Base-by-base conservation (phyloP, 805 yeast species). In the Naumovozyma dairenensis region DNA sequence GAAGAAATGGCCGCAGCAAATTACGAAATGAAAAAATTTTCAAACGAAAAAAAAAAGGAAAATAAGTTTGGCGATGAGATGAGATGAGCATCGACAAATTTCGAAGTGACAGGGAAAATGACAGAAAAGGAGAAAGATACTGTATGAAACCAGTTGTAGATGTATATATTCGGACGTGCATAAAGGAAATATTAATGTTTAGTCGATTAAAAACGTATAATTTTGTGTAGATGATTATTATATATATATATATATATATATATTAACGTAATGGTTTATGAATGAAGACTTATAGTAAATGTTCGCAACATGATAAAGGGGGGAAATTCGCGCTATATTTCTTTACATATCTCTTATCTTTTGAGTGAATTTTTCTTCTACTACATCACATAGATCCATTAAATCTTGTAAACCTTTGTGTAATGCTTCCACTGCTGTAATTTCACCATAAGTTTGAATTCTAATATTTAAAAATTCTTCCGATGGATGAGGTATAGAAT, bases 401-500 rank as follows among this genome's bases (percentile, higher is more conserved):
- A 92, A 69, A 54, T 87, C 93, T 42, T 81, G 82, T 40, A 92
- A 69, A 16, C 97, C 97, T 58, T 85, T 83, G 49, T 84, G 87
- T 28, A 92, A 68, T 1, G 96, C 97, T 57, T 89, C 94, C 25
- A 83, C 76, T 3, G 97, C 97, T 3, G 96, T 79, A 44, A 74
- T 71, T 6, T 65, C 63, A 20, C 77, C 96, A 53, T 86, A 87
- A 1, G 98, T 92, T 64, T 92, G 98, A 43, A 92, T 85, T 63
- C 98, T 76, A 37, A 92, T 58, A 62, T 92, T 85, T 61, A 92
- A 66, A 46, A 81, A 80, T 40, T 84, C 69, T 62, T 92, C 98
- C 22, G 95, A 83, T 14, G 98, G 98, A 61, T 92, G 98, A 8
- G 98, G 98, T 46, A 92, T 92, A 28, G 96, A 85, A 63, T 92